phyloP scores from a whole-genome alignment of 306 rosid species.

The Crotalaria pallida region DNA sequence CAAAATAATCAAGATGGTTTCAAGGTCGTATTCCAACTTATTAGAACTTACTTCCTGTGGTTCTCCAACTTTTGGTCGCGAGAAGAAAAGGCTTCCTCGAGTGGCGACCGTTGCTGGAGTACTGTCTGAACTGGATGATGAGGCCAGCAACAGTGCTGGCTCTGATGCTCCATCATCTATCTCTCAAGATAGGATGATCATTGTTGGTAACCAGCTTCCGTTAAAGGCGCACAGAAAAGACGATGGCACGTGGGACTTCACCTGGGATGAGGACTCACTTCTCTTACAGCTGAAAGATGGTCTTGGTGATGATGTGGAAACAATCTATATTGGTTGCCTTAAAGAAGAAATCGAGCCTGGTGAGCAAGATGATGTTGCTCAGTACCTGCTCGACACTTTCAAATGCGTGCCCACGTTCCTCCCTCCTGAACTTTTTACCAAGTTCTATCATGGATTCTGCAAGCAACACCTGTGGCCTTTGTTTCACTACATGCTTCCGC shows the following conservation, averaged over 20 bases:
- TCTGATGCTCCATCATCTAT: slow-evolving; percentile 80
- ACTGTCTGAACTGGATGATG: slow-evolving; percentile 77
- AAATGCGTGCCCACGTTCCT: slow-evolving; percentile 81
- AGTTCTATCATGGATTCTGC: slow-evolving; percentile 90
- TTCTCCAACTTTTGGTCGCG: slow-evolving; percentile 55
- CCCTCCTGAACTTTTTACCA: slow-evolving; percentile 69
- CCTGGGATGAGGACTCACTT: slow-evolving; percentile 89
- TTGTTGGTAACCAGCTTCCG: slow-evolving; percentile 89
- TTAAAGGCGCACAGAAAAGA: slow-evolving; percentile 41
- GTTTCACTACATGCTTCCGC: slow-evolving; percentile 90
- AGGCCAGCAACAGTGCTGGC: slow-evolving; percentile 48
- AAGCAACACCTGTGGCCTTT: slow-evolving; percentile 86
- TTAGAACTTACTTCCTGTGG: slow-evolving; percentile 77
- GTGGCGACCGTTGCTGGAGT: slow-evolving; percentile 85
- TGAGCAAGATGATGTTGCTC: slow-evolving; percentile 88
- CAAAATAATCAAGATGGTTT: slow-evolving; percentile 47
- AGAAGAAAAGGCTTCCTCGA: slow-evolving; percentile 73
- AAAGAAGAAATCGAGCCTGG: slow-evolving; percentile 61
- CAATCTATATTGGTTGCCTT: slow-evolving; percentile 73
- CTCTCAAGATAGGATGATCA: slow-evolving; percentile 73
- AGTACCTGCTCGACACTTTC: slow-evolving; percentile 63
- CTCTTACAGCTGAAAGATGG: slow-evolving; percentile 90
- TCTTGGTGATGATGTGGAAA: slow-evolving; percentile 79
- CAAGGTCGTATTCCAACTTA: slow-evolving; percentile 85
- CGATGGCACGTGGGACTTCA: slow-evolving; percentile 58